Percentiles rank a stretch among this genome's conserved stretches.
These are phyloP conservation scores for Cryptococcus floricola DNA, from an alignment of 1,284 basidiomycete species.

Conservation along the genomic window DNA sequence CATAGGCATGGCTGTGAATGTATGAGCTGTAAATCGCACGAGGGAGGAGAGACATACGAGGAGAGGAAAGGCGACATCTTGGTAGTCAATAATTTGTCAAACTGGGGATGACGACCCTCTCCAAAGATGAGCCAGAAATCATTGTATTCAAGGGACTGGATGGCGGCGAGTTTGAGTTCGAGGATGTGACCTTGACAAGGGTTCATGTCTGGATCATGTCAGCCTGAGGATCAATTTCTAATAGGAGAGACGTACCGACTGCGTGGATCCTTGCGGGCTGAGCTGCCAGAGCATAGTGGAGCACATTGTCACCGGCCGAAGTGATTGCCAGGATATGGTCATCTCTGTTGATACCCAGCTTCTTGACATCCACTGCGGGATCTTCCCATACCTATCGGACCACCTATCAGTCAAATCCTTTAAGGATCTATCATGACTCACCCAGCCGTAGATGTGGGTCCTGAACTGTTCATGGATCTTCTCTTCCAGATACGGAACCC, in stretches of 20 bases:
- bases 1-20: constrained; percentile 34
- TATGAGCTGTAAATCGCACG: background rate
- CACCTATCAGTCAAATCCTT: background rate
- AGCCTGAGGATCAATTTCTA: background rate
- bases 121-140: constrained; percentile 74
- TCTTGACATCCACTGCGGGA: constrained; percentile 69
- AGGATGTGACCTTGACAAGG: constrained; percentile 70
- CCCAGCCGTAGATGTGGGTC: constrained; percentile 64
- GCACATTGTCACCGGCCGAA: constrained; percentile 73
- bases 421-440: constrained; percentile 10
- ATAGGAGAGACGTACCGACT: constrained; percentile 60
- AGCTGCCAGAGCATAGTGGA: constrained; percentile 72
- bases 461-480: constrained; percentile 71
- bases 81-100: constrained; percentile 63
- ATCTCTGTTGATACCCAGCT: constrained; percentile 59
- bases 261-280: constrained; percentile 65
- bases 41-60: constrained; percentile 51
- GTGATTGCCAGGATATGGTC: constrained; percentile 75
- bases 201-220: constrained; percentile 42
- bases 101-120: constrained; percentile 60
- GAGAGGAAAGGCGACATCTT: constrained; percentile 69
- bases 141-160: constrained; percentile 61
- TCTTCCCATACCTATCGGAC: constrained; percentile 73
- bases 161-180: constrained; percentile 71
- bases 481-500: constrained; percentile 73